These are phyloP conservation scores for Prunus mira DNA, from an alignment of 306 rosid genomes.

Conservation along the genomic window DNA sequence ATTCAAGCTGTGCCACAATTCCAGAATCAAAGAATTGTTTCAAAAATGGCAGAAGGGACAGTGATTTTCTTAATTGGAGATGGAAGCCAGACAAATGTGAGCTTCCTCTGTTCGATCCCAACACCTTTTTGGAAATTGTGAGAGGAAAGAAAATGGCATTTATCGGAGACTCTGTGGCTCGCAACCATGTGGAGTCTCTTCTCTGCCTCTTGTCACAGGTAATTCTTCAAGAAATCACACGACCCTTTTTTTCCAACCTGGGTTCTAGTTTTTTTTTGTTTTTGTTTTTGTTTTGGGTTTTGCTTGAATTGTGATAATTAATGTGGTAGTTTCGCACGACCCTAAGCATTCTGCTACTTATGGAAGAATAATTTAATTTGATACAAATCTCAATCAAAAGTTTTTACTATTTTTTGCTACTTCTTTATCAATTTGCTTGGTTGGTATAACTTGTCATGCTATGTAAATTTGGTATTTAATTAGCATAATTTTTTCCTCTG, in stretches of 20 bases:
- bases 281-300: background rate
- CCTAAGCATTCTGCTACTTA: background rate
- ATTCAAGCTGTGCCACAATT: constrained; percentile 66
- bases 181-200: constrained; percentile 88
- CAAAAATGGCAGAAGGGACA: constrained; percentile 63
- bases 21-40: constrained; percentile 84
- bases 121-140: constrained; percentile 45
- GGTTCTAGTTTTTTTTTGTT: background rate
- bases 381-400: background rate
- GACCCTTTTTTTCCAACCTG: too few species aligned
- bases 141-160: constrained; percentile 77
- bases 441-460: background rate
- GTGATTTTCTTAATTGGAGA: constrained; percentile 77
- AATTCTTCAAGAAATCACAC: background rate
- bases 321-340: background rate
- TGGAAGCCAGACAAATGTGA: constrained; percentile 81
- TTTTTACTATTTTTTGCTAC: background rate
- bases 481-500: background rate
- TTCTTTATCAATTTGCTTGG: background rate
- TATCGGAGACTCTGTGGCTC: constrained; percentile 83
- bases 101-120: constrained; percentile 57
- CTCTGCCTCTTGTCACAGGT: constrained; percentile 84
- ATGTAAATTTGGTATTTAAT: background rate
- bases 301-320: background rate
- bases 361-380: background rate